phyloP scores from a whole-genome alignment of 2,329 filamentous ascomycete genomes.

The Stenocarpella maydis region DNA sequence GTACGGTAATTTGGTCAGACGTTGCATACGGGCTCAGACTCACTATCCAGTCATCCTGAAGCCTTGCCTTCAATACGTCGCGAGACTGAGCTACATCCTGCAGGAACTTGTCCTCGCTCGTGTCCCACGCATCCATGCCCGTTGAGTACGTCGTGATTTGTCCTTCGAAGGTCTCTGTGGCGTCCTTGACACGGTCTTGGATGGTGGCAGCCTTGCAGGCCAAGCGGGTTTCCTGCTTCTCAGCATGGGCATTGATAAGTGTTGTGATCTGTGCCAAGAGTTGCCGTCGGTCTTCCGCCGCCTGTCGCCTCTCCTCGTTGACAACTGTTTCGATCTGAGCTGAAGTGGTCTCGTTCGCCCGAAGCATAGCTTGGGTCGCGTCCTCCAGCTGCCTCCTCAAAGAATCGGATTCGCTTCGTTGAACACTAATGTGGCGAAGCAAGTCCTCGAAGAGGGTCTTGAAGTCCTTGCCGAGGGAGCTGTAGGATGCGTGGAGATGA shows the following conservation, averaged over 20 bases:
- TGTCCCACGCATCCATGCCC: constrained; percentile 78
- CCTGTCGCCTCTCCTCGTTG: constrained; percentile 77
- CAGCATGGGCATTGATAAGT: constrained; percentile 78
- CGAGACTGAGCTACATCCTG: constrained; percentile 76
- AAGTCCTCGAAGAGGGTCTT: constrained; percentile 86
- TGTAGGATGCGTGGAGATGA: constrained; percentile 84
- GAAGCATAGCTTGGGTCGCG: constrained; percentile 73
- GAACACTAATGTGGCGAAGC: constrained; percentile 75
- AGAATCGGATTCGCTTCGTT: constrained; percentile 78
- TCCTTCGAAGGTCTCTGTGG: constrained; percentile 70
- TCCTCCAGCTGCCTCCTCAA: constrained; percentile 76
- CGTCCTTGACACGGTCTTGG: constrained; percentile 69
- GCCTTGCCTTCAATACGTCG: constrained; percentile 79
- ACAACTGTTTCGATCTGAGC: constrained; percentile 73
- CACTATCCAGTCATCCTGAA: constrained; percentile 88
- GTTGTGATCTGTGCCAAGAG: constrained; percentile 79
- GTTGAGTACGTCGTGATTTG: constrained; percentile 72
- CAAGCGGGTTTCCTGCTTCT: constrained; percentile 77
- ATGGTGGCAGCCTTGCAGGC: constrained; percentile 69
- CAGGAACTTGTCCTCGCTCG: constrained; percentile 73
- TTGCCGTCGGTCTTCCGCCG: constrained; percentile 75
- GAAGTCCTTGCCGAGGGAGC: constrained; percentile 83
- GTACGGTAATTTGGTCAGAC: constrained; percentile 27
- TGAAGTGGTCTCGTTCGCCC: constrained; percentile 73
- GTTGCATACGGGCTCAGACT: constrained; percentile 62